phyloP scores from a whole-genome alignment of 2,329 filamentous ascomycete species.

The Diplodia intermedia region DNA sequence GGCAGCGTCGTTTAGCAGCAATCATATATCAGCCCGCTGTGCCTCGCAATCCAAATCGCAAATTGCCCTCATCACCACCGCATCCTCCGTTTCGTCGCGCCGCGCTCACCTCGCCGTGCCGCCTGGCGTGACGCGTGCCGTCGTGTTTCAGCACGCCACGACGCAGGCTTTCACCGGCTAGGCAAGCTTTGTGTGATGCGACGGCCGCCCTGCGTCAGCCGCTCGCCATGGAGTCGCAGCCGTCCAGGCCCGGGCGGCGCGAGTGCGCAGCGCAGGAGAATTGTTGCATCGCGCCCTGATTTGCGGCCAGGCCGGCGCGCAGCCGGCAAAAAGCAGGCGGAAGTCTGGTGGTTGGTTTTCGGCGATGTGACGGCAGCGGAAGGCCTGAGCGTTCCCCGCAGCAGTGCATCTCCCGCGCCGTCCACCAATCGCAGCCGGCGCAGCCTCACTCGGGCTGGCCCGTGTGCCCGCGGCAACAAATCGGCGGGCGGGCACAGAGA shows the following conservation, averaged over 20 bases:
- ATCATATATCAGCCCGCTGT: conserved; percentile 13
- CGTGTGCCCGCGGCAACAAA: not conserved
- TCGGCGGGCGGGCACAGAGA: no score
- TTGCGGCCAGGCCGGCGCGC: not conserved
- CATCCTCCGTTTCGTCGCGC: conserved; percentile 17
- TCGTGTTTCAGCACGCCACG: conserved; percentile 14
- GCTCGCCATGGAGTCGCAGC: not conserved
- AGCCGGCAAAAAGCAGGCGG: conserved; percentile 15
- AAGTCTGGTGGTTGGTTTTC: not conserved
- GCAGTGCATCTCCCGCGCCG: not conserved
- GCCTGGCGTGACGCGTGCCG: conserved; percentile 8
- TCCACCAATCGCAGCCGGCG: conserved; percentile 8
- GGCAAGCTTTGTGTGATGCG: conserved; percentile 18
- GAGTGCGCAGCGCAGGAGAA: not conserved
- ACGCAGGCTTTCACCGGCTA: not conserved
- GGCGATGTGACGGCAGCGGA: not conserved
- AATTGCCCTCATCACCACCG: conserved; percentile 9
- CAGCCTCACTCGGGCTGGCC: conserved; percentile 7
- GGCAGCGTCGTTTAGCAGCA: not conserved
- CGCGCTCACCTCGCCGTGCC: not conserved
- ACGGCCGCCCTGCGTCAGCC: conserved; percentile 15
- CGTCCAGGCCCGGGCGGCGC: not conserved
- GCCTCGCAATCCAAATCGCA: conserved; percentile 3
- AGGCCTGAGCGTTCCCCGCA: not conserved
- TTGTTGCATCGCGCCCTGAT: conserved; percentile 3